Evolutionary conservation across 139 green algal species (phyloP), one percentile per base, ranked within the genome.

Genomic region (Haematococcus sp.): DNA sequence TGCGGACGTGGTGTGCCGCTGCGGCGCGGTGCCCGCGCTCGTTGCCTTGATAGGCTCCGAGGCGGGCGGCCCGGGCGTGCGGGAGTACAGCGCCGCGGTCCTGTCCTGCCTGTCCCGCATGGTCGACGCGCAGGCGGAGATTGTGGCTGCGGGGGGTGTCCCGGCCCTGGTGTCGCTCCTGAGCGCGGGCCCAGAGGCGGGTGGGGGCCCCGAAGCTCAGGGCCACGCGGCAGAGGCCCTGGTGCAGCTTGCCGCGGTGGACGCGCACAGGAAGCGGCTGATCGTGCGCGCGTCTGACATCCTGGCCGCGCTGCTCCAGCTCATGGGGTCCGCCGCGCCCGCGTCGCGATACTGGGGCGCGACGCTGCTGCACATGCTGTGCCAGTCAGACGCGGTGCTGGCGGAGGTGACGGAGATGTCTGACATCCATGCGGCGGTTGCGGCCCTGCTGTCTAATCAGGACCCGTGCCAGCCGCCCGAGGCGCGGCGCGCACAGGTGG

Each of bases 11-110:
- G 61, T 87, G 30, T 61, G 64, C 76, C 40, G 76, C 67, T 51
- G 28, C 19, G 63, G 63, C 40, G 63, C 63, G 19, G 30, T 70
- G 20, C 63, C 63, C 4, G 7, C n/a, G 11, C 63, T 70, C 15
- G 63, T 70, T 22, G 35, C 16, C 30, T 11, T 65, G n/a, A 30
- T 65, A 19, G 40, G 40, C 58, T 40, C 28, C 3, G 25, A 4
- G 25, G 58, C n/a, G 4, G 25, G 58, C 23, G 30, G 58, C 58
- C 58, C 58, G 3, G 30, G 58, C 23, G 73, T 63, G 1, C 60
- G 71, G 17, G 81, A 87, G 81, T 77, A 84, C 54, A 52, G 74
- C 11, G 81, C 74, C 27, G 77, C 81, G 20, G 69, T 83, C 56
- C 54, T 87, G 49, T 74, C 71, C 33, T 73, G 65, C 49, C 56